Evolutionary conservation across 768 basidiomycete species (phyloP).

Genomic region (Suillus decipiens): DNA sequence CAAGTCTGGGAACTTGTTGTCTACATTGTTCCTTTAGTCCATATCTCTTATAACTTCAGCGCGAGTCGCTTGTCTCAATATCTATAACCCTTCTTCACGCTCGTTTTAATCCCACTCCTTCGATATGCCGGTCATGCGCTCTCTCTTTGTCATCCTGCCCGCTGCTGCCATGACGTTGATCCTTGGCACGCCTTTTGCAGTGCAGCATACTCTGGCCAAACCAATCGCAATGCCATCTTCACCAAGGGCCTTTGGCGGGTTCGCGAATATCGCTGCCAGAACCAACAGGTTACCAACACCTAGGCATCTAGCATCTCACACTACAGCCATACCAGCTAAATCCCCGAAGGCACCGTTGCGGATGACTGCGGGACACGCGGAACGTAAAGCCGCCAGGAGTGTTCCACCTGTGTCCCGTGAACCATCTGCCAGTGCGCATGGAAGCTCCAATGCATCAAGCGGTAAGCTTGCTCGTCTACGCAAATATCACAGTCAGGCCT

Average conservation of each 20-base stretch:
- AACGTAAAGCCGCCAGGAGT: background rate
- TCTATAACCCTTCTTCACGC: conserved; percentile 17
- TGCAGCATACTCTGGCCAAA: conserved; percentile 25
- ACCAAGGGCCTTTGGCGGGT: background rate
- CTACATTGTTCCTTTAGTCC: conserved; percentile 12
- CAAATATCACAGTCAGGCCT: background rate
- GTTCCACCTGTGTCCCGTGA: background rate
- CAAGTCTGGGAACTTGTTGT: conserved; percentile 7
- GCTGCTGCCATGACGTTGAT: conserved; percentile 41
- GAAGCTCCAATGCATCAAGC: background rate
- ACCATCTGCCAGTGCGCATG: background rate
- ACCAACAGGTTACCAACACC: background rate
- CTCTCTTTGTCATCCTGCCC: conserved; percentile 42
- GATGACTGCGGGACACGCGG: background rate
- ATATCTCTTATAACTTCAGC: conserved; percentile 24
- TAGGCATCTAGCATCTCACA: background rate
- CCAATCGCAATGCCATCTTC: conserved; percentile 3
- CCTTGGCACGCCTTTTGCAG: conserved; percentile 26
- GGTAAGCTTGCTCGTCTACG: background rate
- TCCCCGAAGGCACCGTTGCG: background rate
- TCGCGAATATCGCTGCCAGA: background rate
- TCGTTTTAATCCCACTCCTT: conserved; percentile 16
- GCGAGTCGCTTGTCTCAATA: conserved; percentile 30
- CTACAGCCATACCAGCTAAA: background rate
- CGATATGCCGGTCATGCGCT: conserved; percentile 39